A percentile compares a stretch with the other conserved stretches of the same genome.
Conservation (phyloP, 2,329 filamentous ascomycete genomes). For the Emericellopsis cladophorae region DNA sequence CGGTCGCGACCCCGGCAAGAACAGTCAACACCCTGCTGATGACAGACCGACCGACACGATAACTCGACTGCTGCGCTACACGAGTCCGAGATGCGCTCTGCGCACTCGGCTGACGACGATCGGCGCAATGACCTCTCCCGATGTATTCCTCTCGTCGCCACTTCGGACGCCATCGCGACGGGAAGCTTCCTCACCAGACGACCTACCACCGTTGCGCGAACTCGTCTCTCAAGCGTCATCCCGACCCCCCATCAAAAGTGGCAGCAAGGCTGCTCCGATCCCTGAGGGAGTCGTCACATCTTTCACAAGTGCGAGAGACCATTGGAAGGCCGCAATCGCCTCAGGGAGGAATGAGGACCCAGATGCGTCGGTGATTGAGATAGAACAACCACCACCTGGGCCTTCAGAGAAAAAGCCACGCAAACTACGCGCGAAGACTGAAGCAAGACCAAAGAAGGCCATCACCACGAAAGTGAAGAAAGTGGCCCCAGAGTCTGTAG, state of each 20-base stretch:
- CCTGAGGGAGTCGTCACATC: constrained; percentile 19
- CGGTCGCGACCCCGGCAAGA: neutral
- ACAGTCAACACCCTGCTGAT: neutral
- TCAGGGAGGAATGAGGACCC: constrained; percentile 1
- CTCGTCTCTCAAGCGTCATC: constrained; percentile 24
- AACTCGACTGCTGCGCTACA: constrained; percentile 12
- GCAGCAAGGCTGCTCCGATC: constrained; percentile 22
- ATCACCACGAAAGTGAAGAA: too few species aligned
- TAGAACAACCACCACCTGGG: constrained; percentile 9
- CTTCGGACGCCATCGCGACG: constrained; percentile 16
- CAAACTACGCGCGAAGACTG: neutral
- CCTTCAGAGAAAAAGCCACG: constrained; percentile 5
- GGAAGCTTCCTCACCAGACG: constrained; percentile 37
- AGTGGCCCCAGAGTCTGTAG: too few species aligned
- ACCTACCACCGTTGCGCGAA: constrained; percentile 38
- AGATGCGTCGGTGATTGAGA: constrained; percentile 7
- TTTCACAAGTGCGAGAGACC: constrained; percentile 28
- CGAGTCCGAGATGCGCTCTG: constrained; percentile 29
- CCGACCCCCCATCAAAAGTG: constrained; percentile 18
- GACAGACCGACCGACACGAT: neutral
- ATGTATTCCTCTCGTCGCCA: constrained; percentile 17
- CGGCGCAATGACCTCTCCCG: constrained; percentile 18
- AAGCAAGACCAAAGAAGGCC: neutral
- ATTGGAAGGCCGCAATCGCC: constrained; percentile 20
- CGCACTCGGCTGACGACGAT: constrained; percentile 20